A percentile compares a stretch with the other conserved stretches of the same genome.
Conservation (phyloP, 139 green algal species). For the Gonium pectorale region DNA sequence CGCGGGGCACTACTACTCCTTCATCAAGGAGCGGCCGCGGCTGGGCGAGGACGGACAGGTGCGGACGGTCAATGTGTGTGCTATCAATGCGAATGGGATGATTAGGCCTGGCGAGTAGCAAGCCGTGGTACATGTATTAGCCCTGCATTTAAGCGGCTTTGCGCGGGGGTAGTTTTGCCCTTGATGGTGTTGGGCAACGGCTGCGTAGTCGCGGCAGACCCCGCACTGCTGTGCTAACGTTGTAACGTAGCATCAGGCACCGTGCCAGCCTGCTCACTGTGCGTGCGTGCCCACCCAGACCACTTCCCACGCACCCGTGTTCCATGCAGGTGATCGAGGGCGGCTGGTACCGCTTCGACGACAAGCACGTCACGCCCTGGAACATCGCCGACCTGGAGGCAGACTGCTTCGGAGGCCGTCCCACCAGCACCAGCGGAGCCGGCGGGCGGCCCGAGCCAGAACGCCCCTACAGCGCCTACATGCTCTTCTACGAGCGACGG, state of each 20-base stretch:
- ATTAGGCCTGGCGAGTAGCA: no score
- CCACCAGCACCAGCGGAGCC: background rate
- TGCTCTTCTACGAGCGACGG: conserved; percentile 94
- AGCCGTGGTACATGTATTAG: no score
- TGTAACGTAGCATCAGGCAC: no score
- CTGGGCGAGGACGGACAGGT: conserved; percentile 11
- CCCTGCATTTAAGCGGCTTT: no score
- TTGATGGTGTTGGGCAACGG: no score
- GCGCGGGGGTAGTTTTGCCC: no score
- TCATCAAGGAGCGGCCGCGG: conserved; percentile 80
- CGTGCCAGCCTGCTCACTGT: no score
- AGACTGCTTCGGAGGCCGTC: conserved; percentile 88
- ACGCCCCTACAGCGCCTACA: conserved; percentile 92
- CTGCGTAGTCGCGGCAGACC: no score
- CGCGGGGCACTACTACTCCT: conserved; percentile 96
- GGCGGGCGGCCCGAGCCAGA: conserved; percentile 52
- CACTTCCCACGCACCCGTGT: background rate
- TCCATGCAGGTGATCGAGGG: conserved; percentile 31
- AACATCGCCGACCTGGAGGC: conserved; percentile 78
- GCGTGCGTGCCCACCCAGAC: background rate
- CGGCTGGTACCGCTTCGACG: conserved; percentile 90
- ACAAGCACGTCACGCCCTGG: conserved; percentile 85
- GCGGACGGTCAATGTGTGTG: no score
- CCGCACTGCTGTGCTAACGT: no score
- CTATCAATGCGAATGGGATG: no score